Evolutionary conservation across 1,284 basidiomycete species (phyloP), one percentile per base, ranked within the genome.

Genomic region (Austroboletus novae-zelandiae): DNA sequence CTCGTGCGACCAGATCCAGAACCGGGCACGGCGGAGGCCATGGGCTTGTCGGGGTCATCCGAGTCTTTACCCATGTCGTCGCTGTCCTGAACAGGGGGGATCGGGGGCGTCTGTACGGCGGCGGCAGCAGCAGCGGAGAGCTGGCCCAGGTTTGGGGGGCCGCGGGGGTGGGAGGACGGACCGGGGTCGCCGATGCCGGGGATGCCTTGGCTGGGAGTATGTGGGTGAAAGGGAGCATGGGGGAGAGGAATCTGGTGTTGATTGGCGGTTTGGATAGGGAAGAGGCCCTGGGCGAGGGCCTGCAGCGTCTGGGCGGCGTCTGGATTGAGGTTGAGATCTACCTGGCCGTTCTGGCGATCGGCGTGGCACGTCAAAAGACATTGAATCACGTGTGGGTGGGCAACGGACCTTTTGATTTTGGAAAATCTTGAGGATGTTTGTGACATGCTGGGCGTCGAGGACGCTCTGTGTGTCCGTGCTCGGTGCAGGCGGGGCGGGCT

Each of bases 121-220:
- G 65, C 64, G 29, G 70, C 66, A 0, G 81, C 79, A 5, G 74
- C 72, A 1, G 77, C 76, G 27, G 75, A 74, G 47, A 84, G 69
- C 53, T 85, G 81, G 23, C 79, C 79, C 1, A 85, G 71, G 54
- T 81, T 80, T 7, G 84, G 84, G 2, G 86, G 84, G 0, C 84
- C 84, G 10, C 82, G 77, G 1, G 85, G 84, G 59, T 89, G 86
- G 0, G 84, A 83, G 1, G 84, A 86, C n/a, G 84, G 84, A 3
- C 85, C 84, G 6, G 84, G 81, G 48, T 88, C 85, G 53, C 74
- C 77, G 45, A 77, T 74, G 29, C 65, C 55, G 32, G 66, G 53
- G 49, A 64, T 43, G 17, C 58, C 59, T 37, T 51, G 61, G 0
- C 48, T 52, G n/a, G 57, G 54, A 9, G 62, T 46, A 42, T 52